Evolutionary conservation across 2,329 filamentous ascomycete species (phyloP), one percentile per base, ranked within the genome.

Genomic region (Sporothrix luriei): DNA sequence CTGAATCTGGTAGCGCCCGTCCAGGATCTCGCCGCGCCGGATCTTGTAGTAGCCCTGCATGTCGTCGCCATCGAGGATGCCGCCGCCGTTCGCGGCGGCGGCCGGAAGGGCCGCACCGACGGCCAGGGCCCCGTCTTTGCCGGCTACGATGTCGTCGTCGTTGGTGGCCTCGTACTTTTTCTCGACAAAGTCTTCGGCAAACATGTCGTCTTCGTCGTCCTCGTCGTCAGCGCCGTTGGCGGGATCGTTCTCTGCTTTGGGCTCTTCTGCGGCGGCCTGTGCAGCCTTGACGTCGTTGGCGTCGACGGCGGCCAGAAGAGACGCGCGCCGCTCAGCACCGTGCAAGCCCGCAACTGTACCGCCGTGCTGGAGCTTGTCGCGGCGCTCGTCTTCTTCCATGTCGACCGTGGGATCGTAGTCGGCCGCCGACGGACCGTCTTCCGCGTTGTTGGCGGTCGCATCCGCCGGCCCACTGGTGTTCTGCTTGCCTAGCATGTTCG

Each of bases 41-140:
- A 97, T 90, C 79, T 95, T 96, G 84, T 98, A 99, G 78, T 98
- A 98, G 6, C 94, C 95, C 76, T 99, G 93, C 67, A 91, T 89
- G 77, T 98, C 95, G 77, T 97, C 94, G 71, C 97, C 94, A 76
- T 98, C 94, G 67, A 97, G 87, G 78, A 94, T 91, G 72, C 90
- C 92, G 72, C 89, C 89, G 78, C 78, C 90, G 81, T 79, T 88
- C 21, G 79, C 82, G 59, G 84, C 82, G 55, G 83, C 82, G 24
- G 84, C 83, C 43, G 83, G 83, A 43, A 80, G 79, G 7, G 33
- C 29, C 68, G 81, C 9, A 79, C 77, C 67, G 62, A 79, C 78
- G 29, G 75, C 73, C 33, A 33, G 26, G n/a, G 78, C 49, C 14
- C 69, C 66, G 21, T 71, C 61, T 5, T 69, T 78, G 55, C 81